A percentile compares a stretch with the other conserved stretches of the same genome.
These are phyloP conservation scores for Aureobasidium lini DNA, from an alignment of 2,329 filamentous ascomycete genomes.

Conservation along the genomic window DNA sequence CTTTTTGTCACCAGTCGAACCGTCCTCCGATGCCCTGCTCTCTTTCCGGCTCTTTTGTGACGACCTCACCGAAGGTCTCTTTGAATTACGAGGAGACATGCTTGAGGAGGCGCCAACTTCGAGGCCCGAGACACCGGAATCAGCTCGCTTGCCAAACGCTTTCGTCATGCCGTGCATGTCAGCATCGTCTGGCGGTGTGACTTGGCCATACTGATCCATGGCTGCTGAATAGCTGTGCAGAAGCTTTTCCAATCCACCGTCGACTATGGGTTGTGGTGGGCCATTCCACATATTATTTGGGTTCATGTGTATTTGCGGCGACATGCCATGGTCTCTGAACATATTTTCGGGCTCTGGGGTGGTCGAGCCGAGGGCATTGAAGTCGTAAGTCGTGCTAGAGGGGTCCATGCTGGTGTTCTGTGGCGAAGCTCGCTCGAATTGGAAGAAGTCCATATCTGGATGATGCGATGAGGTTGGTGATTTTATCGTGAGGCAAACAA, in stretches of 20 bases:
- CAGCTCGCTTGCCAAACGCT: background rate
- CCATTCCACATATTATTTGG: background rate
- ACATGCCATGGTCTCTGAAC: background rate
- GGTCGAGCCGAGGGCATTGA: background rate
- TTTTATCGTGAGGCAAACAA: background rate
- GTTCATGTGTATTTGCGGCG: background rate
- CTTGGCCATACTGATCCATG: constrained; percentile 27
- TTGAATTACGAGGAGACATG: background rate
- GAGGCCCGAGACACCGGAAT: background rate
- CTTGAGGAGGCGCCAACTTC: background rate
- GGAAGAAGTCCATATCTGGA: constrained; percentile 1
- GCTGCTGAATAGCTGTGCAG: background rate
- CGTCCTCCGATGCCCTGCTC: constrained; percentile 19
- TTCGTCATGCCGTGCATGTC: background rate
- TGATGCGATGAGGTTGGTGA: background rate
- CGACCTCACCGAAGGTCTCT: background rate
- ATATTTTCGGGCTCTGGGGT: background rate
- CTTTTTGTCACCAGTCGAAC: constrained; percentile 34
- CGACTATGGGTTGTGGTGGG: background rate
- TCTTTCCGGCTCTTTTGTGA: constrained; percentile 14
- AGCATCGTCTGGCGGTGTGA: constrained; percentile 30
- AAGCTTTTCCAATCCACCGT: background rate
- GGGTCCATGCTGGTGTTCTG: background rate
- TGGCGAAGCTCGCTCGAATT: background rate
- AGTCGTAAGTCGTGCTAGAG: background rate